phyloP scores from a whole-genome alignment of 768 basidiomycete species.

The Pholiota microspora region DNA sequence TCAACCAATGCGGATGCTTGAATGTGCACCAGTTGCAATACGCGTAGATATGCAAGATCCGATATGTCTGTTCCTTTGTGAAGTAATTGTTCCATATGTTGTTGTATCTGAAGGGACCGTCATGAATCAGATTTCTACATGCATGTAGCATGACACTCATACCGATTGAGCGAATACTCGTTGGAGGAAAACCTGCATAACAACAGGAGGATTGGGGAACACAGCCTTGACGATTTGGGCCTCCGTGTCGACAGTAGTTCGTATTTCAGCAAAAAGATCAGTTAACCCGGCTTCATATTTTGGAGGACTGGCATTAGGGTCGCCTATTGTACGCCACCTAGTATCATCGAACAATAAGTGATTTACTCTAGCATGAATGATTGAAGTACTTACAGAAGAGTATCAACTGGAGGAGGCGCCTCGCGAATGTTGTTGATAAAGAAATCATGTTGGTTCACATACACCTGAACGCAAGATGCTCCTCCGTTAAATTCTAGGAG shows the following conservation, averaged over 20 bases:
- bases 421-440: slow-evolving; percentile 93
- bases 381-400: slow-evolving; percentile 44
- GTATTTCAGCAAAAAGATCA: slow-evolving; percentile 83
- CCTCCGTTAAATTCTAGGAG: slow-evolving; percentile 98
- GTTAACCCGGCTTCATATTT: slow-evolving; percentile 75
- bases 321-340: slow-evolving; percentile 81
- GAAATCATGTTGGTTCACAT: slow-evolving; percentile 99
- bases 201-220: slow-evolving; percentile 92
- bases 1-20: slow-evolving; percentile 80
- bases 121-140: not conserved
- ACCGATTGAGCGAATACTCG: slow-evolving; percentile 97
- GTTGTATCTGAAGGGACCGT: slow-evolving; percentile 71
- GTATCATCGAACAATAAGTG: not conserved
- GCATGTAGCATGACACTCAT: slow-evolving; percentile 24
- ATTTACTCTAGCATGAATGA: not conserved
- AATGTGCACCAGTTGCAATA: slow-evolving; percentile 83
- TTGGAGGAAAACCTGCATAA: slow-evolving; percentile 98
- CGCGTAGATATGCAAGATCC: slow-evolving; percentile 86
- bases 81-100: slow-evolving; percentile 89
- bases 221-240: slow-evolving; percentile 98
- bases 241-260: slow-evolving; percentile 90
- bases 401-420: slow-evolving; percentile 51
- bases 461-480: slow-evolving; percentile 94
- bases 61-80: slow-evolving; percentile 74
- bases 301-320: slow-evolving; percentile 77